phyloP scores from a whole-genome alignment of 1,284 basidiomycete genomes.

The Anthracocystis panici-leucophaei region DNA sequence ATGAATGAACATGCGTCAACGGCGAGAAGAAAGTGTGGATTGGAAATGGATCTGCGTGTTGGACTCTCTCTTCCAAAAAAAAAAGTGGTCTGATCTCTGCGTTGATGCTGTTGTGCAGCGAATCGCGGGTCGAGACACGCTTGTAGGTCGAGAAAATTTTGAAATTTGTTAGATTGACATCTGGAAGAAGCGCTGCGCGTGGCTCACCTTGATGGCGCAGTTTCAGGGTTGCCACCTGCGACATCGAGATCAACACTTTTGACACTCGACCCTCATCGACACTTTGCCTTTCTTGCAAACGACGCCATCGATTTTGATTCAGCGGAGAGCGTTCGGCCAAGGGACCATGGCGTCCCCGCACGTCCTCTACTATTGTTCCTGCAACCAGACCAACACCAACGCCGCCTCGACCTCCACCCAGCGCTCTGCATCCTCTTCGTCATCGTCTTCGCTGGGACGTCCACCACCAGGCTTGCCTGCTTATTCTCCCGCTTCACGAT shows the following conservation, averaged over 20 bases:
- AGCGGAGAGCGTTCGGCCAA: neutral
- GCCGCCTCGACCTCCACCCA: constrained; percentile 8
- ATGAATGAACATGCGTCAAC: neutral
- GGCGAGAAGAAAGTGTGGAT: constrained; percentile 8
- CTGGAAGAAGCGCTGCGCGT: neutral
- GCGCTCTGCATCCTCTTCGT: neutral
- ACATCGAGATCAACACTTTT: constrained; percentile 30
- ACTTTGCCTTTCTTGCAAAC: neutral
- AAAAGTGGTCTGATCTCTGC: constrained; percentile 43
- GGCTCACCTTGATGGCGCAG: no score
- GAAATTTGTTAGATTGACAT: neutral
- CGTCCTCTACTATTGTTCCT: constrained; percentile 51
- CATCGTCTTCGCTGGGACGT: constrained; percentile 9
- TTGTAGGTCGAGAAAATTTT: neutral
- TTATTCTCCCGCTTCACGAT: constrained; percentile 41
- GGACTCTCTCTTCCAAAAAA: constrained; percentile 9
- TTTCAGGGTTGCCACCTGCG: neutral
- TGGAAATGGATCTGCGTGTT: constrained; percentile 9
- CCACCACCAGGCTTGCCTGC: constrained; percentile 41
- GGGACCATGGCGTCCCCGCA: constrained; percentile 26
- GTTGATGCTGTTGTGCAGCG: neutral
- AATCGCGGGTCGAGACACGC: neutral
- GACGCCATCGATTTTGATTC: neutral
- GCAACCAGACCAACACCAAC: constrained; percentile 17
- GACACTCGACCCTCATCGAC: constrained; percentile 6